These are phyloP conservation scores for Candida ovalis DNA, from an alignment of 805 yeast species.

Conservation along the genomic window DNA sequence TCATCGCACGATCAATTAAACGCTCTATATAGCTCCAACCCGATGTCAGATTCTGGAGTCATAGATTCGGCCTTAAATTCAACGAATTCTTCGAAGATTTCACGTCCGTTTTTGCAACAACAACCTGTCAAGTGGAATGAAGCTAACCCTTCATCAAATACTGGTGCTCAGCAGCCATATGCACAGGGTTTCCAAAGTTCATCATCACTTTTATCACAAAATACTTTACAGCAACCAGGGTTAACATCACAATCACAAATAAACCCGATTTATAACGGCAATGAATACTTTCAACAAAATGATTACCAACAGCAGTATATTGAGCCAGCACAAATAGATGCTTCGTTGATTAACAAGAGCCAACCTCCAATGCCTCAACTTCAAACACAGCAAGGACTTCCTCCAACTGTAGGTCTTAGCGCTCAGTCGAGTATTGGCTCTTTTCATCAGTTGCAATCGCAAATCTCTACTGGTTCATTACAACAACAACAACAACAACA, in stretches of 20 bases:
- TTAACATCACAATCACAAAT: neutral
- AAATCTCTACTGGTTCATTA: neutral
- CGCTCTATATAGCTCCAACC: constrained; percentile 1
- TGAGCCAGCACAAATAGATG: neutral
- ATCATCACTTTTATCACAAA: neutral
- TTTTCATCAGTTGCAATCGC: neutral
- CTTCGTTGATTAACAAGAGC: neutral
- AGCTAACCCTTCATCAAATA: neutral
- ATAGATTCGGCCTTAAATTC: neutral
- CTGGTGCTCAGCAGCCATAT: neutral
- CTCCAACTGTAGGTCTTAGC: neutral
- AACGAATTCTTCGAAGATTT: neutral
- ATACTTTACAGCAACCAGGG: constrained; percentile 1
- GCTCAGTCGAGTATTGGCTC: constrained; percentile 1
- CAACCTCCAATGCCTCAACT: constrained; percentile 1
- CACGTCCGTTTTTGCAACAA: neutral
- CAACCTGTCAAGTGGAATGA: neutral
- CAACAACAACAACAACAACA: constrained; percentile 4
- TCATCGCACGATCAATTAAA: constrained; percentile 6
- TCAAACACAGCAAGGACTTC: neutral
- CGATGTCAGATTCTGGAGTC: neutral
- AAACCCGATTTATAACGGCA: neutral
- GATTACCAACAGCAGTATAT: constrained; percentile 1
- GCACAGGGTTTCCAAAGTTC: neutral
- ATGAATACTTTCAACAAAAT: neutral